These are phyloP conservation scores for Agaricus sinodeliciosus DNA, from an alignment of 768 basidiomycete genomes.

Conservation along the genomic window DNA sequence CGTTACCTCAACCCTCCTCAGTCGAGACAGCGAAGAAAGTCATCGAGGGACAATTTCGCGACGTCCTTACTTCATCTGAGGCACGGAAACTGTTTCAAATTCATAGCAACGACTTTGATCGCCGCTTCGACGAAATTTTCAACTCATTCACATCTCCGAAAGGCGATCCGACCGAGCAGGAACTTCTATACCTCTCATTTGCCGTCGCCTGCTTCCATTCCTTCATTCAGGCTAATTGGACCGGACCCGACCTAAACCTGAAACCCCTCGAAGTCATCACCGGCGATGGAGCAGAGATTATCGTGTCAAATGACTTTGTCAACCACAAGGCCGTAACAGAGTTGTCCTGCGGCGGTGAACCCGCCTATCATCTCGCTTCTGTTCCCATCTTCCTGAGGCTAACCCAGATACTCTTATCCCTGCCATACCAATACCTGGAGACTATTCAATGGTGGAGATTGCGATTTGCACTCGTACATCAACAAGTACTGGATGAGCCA, in stretches of 20 bases:
- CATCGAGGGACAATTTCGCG: conserved; percentile 52
- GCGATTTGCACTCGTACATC: conserved; percentile 65
- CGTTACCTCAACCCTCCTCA: conserved; percentile 17
- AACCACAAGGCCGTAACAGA: conserved; percentile 64
- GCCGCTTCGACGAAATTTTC: conserved; percentile 32
- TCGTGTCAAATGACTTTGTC: conserved; percentile 41
- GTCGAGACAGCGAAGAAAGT: conserved; percentile 45
- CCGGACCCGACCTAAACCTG: conserved; percentile 79
- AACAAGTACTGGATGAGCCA: conserved; percentile 80
- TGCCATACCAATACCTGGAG: conserved; percentile 39
- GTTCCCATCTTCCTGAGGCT: conserved; percentile 66
- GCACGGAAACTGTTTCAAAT: conserved; percentile 34
- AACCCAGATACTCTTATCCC: conserved; percentile 61
- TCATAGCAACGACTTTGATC: conserved; percentile 21
- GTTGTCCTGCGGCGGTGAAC: conserved; percentile 84
- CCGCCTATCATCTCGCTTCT: conserved; percentile 86
- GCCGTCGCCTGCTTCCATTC: conserved; percentile 81
- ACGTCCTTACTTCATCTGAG: conserved; percentile 39
- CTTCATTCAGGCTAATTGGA: conserved; percentile 95
- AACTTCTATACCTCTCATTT: conserved; percentile 53
- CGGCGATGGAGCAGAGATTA: conserved; percentile 14
- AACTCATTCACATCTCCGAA: conserved; percentile 15
- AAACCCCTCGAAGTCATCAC: conserved; percentile 36
- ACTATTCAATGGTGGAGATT: conserved; percentile 79
- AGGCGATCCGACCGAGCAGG: conserved; percentile 34